Percentiles rank a stretch among this genome's conserved stretches.
phyloP scores from a whole-genome alignment of 139 green algal genomes.

The Pleodorina starrii region DNA sequence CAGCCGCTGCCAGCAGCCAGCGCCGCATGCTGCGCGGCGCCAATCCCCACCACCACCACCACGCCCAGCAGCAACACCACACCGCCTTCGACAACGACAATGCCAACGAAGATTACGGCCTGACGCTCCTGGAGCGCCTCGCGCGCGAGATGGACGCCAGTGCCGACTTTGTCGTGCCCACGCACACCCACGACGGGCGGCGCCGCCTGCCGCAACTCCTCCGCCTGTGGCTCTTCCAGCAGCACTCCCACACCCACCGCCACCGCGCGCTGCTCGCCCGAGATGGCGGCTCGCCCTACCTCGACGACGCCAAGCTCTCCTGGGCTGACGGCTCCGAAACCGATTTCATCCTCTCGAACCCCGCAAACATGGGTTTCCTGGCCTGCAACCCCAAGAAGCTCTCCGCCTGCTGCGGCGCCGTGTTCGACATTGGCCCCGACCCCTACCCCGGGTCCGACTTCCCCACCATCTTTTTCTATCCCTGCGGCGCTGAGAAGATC shows the following conservation, averaged over 20 bases:
- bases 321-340: conserved; percentile 23
- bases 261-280: neutral
- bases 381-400: conserved; percentile 44
- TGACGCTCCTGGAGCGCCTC: neutral
- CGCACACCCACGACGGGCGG: neutral
- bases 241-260: neutral
- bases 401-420: conserved; percentile 30
- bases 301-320: neutral
- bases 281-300: neutral
- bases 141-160: neutral
- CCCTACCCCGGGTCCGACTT: conserved; percentile 23
- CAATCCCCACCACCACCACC: neutral
- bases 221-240: neutral
- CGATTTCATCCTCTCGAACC: neutral
- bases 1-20: neutral
- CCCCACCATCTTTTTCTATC: conserved; percentile 47
- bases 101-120: neutral
- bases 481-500: neutral
- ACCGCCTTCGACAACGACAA: too few relatives aligned
- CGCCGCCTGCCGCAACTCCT: neutral
- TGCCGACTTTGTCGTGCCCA: neutral
- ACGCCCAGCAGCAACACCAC: too few relatives aligned
- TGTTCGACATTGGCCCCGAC: conserved; percentile 36
- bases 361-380: conserved; percentile 35
- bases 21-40: conserved; percentile 26